These are phyloP conservation scores for Mucuna pruriens DNA, from an alignment of 306 rosid genomes.

Conservation along the genomic window DNA sequence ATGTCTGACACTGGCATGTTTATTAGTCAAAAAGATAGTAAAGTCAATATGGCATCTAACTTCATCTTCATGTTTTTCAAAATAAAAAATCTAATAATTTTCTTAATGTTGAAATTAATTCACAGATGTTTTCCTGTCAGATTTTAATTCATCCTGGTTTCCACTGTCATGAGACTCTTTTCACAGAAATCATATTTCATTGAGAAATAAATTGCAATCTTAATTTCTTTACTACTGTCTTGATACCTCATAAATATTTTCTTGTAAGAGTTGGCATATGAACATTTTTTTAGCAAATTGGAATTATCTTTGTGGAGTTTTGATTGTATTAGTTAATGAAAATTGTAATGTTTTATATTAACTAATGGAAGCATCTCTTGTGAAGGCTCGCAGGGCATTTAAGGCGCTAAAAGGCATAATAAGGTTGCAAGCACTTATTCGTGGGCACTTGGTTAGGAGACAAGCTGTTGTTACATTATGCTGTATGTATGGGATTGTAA, in stretches of 20 bases:
- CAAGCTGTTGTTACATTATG: conserved; percentile 75
- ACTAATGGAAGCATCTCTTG: conserved; percentile 42
- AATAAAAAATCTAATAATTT: neutral
- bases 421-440: conserved; percentile 91
- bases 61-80: neutral
- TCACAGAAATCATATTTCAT: neutral
- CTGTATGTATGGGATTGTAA: conserved; percentile 74
- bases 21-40: neutral
- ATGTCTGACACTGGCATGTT: neutral
- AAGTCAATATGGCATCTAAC: neutral
- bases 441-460: conserved; percentile 90
- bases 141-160: neutral
- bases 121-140: neutral
- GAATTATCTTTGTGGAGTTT: conserved; percentile 14
- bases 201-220: neutral
- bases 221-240: neutral
- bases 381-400: conserved; percentile 93
- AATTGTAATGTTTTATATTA: conserved; percentile 9
- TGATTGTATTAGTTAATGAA: neutral
- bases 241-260: neutral
- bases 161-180: neutral
- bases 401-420: conserved; percentile 85
- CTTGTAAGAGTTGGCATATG: neutral
- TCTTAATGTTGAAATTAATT: neutral
- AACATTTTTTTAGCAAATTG: conserved; percentile 25